Conservation (phyloP, 306 rosid species). For the peach (Prunus persica) region DNA sequence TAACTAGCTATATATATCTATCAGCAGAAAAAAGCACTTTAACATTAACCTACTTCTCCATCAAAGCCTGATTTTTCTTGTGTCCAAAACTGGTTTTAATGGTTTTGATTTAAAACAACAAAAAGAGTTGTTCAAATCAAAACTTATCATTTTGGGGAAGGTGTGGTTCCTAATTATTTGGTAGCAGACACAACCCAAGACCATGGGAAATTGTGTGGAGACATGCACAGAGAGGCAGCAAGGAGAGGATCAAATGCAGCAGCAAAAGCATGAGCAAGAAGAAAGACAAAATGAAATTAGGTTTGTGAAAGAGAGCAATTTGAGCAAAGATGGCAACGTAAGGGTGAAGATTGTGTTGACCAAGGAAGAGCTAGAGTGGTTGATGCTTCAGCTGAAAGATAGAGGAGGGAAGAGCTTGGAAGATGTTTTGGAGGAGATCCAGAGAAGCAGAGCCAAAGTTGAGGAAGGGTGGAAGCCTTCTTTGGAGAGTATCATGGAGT, state of each 20-base stretch:
- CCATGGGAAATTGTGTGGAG: constrained; percentile 84
- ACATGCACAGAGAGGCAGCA: constrained; percentile 23
- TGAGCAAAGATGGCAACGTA: constrained; percentile 20
- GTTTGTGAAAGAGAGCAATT: constrained; percentile 14
- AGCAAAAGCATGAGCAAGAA: constrained; percentile 4
- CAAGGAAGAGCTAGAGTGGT: constrained; percentile 70
- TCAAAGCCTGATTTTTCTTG: neutral
- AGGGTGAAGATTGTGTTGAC: constrained; percentile 74
- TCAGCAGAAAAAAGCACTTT: no score
- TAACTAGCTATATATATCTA: neutral
- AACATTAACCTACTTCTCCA: no score
- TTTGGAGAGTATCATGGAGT: constrained; percentile 68
- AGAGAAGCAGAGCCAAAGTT: constrained; percentile 41
- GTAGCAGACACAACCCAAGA: neutral
- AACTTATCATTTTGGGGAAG: neutral
- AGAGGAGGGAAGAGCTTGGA: constrained; percentile 49
- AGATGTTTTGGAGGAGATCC: constrained; percentile 50
- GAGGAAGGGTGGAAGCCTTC: constrained; percentile 79
- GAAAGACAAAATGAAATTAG: constrained; percentile 4
- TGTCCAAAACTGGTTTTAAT: neutral
- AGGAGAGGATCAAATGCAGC: constrained; percentile 19
- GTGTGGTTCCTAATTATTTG: no score
- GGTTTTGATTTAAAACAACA: neutral
- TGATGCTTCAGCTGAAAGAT: constrained; percentile 52
- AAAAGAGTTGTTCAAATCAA: neutral